Percentiles rank a stretch among this genome's conserved stretches.
Conservation (phyloP, 257 asterid genomes). For the Schizonepeta tenuifolia region DNA sequence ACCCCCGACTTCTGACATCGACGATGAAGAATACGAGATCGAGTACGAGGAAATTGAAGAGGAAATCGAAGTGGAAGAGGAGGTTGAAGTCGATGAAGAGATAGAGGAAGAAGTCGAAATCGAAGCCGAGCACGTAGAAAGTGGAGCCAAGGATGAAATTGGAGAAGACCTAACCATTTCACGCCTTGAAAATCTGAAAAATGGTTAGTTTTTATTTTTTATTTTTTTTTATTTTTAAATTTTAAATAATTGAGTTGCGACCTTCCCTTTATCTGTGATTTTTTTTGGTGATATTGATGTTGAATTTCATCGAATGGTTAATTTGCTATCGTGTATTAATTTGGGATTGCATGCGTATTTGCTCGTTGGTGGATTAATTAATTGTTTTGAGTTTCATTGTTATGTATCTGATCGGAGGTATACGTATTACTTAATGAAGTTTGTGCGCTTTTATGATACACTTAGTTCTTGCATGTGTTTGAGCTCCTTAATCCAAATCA, state of each 20-base stretch:
- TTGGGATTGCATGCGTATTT: slow-evolving; percentile 30
- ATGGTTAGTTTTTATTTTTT: slow-evolving; percentile 44
- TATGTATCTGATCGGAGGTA: slow-evolving; percentile 1
- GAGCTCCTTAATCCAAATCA: slow-evolving; percentile 6
- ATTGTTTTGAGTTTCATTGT: background rate
- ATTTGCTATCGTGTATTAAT: slow-evolving; percentile 3
- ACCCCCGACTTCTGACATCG: slow-evolving; percentile 21
- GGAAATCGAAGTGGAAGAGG: slow-evolving; percentile 52
- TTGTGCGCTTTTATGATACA: slow-evolving; percentile 1
- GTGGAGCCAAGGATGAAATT: slow-evolving; percentile 33
- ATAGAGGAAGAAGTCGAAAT: slow-evolving; percentile 48
- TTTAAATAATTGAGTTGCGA: background rate
- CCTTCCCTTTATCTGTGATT: background rate
- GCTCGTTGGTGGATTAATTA: background rate
- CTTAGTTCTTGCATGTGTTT: background rate
- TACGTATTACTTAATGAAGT: background rate
- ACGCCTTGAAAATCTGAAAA: slow-evolving; percentile 36
- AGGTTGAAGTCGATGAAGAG: slow-evolving; percentile 43
- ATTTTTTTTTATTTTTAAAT: background rate
- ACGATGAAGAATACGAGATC: slow-evolving; percentile 39
- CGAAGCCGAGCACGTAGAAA: slow-evolving; percentile 36
- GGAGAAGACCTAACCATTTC: slow-evolving; percentile 42
- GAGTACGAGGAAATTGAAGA: slow-evolving; percentile 56
- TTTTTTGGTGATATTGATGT: background rate
- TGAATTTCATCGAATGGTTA: background rate